Base-by-base conservation (phyloP, 345 rosid species). In the Eucalyptus tenuipes region DNA sequence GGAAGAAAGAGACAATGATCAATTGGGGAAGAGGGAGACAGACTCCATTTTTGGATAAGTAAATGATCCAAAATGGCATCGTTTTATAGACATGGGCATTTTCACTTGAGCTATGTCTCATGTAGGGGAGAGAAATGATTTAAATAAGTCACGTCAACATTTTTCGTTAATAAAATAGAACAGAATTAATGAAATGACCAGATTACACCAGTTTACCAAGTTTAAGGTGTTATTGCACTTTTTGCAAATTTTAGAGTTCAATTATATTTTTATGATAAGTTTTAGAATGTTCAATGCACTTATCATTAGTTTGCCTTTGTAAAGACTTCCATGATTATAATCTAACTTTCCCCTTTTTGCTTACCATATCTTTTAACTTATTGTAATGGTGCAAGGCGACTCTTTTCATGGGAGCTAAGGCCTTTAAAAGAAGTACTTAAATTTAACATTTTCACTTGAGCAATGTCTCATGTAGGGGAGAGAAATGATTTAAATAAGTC, bases 251-350 rank as follows among this genome's bases (percentile, higher is more conserved):
- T 27, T 59, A 53, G 11, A 11, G 5, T 22, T 20, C 0, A 7
- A 59, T 59, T 6, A 3, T 0, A 25, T 2, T 2, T 59, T 25
- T 1, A 5, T 11, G 7, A 59, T 27, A 25, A 11, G 2, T 3
- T 10, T 25, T 59, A 5, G 0, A 0, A 59, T 27, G 25, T 59
- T 25, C 15, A 59, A 25, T 25, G 2, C 14, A 5, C 31, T 25
- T 12, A 27, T 11, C 1, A 4, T 0, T 25, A 5, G 0, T 59
- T 25, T 59, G 25, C 14, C 4, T 11, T 11, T 11, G n/a, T 27
- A 25, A 57, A 10, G 64, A 2, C 64, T 25, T 57, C n/a, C 29
- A 25, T 5, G 6, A 57, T 20, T 53, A 8, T 53, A 53, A 53
- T 8, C 59, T 53, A 53, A 53, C 25, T 53, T 53, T 53, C 27